These are phyloP conservation scores for Paratinospora sagittata DNA, from an alignment of 164 flowering plant species.

Conservation along the genomic window DNA sequence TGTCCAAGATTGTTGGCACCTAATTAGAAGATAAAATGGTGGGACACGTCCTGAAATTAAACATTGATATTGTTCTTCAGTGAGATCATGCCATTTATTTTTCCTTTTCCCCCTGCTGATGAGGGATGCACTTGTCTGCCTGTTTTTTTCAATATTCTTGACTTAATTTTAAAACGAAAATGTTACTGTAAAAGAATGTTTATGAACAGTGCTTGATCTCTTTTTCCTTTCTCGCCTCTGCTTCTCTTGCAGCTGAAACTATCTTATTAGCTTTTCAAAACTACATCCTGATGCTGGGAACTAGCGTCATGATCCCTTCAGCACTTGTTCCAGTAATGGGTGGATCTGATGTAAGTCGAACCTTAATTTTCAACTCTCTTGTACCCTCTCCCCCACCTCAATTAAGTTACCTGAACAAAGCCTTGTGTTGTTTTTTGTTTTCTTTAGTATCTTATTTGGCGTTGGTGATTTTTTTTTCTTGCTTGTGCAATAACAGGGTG, in stretches of 20 bases:
- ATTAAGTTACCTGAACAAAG: background rate
- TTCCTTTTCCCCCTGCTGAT: too few species aligned
- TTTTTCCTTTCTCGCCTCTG: background rate
- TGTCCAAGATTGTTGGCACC: too few species aligned
- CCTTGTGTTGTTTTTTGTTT: background rate
- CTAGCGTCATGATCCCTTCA: conserved; percentile 89
- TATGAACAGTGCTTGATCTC: background rate
- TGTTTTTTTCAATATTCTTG: too few species aligned
- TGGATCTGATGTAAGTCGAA: conserved; percentile 70
- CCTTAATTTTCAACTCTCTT: conserved; percentile 3
- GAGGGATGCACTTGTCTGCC: too few species aligned
- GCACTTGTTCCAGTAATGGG: conserved; percentile 89
- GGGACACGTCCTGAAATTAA: too few species aligned
- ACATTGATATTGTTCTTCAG: too few species aligned
- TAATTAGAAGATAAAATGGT: too few species aligned
- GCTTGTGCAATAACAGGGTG: conserved; percentile 49
- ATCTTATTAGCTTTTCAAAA: conserved; percentile 86
- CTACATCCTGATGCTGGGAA: conserved; percentile 88
- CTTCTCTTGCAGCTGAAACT: conserved; percentile 74
- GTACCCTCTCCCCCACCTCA: too few species aligned
- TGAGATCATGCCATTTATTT: too few species aligned
- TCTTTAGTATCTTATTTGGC: background rate
- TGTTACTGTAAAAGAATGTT: background rate
- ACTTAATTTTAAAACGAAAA: background rate
- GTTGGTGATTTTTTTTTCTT: conserved; percentile 9